phyloP scores from a whole-genome alignment of 768 basidiomycete genomes.

The Suillus cothurnatus region DNA sequence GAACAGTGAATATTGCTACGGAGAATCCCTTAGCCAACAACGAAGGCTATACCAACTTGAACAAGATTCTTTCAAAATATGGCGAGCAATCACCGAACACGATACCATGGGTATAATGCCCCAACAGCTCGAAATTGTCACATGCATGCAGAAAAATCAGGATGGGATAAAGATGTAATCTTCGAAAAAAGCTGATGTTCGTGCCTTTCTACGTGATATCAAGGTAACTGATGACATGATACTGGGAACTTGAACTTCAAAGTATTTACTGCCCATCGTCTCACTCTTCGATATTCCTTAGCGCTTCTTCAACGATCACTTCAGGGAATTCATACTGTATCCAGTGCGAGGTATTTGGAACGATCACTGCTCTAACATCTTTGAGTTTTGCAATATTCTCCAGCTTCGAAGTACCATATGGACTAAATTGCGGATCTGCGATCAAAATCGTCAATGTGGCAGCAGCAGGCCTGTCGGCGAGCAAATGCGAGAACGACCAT shows the following conservation, averaged over 20 bases:
- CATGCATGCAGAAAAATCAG: too few species aligned
- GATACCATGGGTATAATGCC: too few species aligned
- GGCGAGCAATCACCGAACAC: too few species aligned
- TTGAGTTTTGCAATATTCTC: conserved; percentile 14
- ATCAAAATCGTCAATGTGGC: conserved; percentile 13
- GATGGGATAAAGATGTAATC: too few species aligned
- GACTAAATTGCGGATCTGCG: conserved; percentile 7
- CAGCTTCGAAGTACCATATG: conserved; percentile 5
- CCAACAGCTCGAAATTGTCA: too few species aligned
- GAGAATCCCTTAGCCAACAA: too few species aligned
- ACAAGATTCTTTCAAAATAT: too few species aligned
- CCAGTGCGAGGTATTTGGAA: conserved; percentile 18
- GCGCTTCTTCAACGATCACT: conserved; percentile 16
- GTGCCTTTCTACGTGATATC: too few species aligned
- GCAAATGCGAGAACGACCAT: conserved; percentile 19
- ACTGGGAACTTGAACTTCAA: too few species aligned
- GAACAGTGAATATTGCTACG: conserved; percentile 2
- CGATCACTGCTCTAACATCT: conserved; percentile 14
- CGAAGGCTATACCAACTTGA: too few species aligned
- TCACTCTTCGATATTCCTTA: conserved; percentile 1
- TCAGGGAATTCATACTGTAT: conserved; percentile 21
- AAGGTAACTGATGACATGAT: too few species aligned
- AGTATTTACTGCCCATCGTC: not conserved
- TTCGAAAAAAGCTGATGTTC: too few species aligned
- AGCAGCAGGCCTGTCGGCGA: conserved; percentile 9